Base-by-base conservation (phyloP, 2,329 filamentous ascomycete genomes). In the Penicillium sp. region DNA sequence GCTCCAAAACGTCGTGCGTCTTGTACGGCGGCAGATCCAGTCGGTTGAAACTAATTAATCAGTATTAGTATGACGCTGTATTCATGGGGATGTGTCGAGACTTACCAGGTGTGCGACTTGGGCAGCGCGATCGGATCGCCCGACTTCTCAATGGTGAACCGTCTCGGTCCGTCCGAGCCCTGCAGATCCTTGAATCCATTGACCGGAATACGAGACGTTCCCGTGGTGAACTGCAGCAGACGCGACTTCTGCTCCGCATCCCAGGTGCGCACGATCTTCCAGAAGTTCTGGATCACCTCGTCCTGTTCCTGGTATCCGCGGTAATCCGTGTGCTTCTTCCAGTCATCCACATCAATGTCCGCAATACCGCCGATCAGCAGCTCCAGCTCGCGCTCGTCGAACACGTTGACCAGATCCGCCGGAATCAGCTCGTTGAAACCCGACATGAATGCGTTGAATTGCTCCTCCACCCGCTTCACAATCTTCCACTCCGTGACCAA, bases 241-340 rank as follows among this genome's bases (percentile, higher is more conserved):
- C 93, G 85, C 48, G 88, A 95, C 76, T 98, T 98, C 72, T 98
- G 93, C 71, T 98, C 93, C 26, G 93, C 89, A 68, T 98, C 93
- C 93, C 93, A 98, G 54, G 82, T 88, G 58, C 91, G 84, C 57
- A 98, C 93, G 52, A 81, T 77, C 77, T 95, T 90, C 93, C 93
- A 98, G 80, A 98, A 98, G 76, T 94, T 90, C 70, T 94, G 87
- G 58, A 98, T 93, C 24, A 98, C 93, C 65, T 96, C 88, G 63
- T 98, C 93, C 50, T 84, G 89, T 73, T 98, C 93, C 9, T 94
- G 96, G 78, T 98, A 98, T 47, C 93, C 93, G 61, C 93, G 86
- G 72, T 98, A 98, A 67, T 98, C 93, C 41, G 93, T 98, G 74
- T 98, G 93, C 77, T 98, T 98, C 85, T 98, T 97, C 93, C 93